phyloP scores from a whole-genome alignment of 1,284 basidiomycete species.

The Peniophora sp. region DNA sequence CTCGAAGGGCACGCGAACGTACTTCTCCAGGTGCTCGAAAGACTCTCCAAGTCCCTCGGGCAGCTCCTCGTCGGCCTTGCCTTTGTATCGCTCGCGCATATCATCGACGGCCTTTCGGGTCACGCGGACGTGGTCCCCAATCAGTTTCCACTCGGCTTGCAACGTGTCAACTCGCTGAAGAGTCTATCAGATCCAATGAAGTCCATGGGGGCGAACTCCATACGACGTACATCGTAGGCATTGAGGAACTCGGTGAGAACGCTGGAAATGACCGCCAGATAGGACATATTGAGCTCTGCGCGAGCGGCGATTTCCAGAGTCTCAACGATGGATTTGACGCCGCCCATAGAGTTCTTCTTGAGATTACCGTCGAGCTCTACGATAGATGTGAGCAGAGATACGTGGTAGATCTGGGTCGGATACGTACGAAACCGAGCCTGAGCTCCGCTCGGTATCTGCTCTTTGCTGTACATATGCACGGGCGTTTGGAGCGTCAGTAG shows the following conservation, averaged over 20 bases:
- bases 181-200: too few relatives aligned
- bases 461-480: too few relatives aligned
- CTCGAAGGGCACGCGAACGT: background rate
- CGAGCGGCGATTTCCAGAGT: background rate
- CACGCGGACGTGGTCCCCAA: background rate
- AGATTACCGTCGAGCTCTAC: too few relatives aligned
- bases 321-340: background rate
- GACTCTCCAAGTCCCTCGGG: background rate
- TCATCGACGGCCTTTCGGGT: background rate
- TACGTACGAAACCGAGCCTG: too few relatives aligned
- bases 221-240: background rate
- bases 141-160: background rate
- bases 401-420: too few relatives aligned
- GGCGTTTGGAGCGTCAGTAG: too few relatives aligned
- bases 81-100: background rate
- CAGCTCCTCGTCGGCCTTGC: background rate
- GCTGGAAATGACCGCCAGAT: background rate
- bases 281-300: background rate
- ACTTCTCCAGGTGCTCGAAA: background rate
- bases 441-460: too few relatives aligned
- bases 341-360: too few relatives aligned
- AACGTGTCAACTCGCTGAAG: background rate
- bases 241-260: background rate
- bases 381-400: too few relatives aligned
- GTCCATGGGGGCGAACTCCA: too few relatives aligned